Conservation (phyloP, 192 early-diverging fungal genomes). For the Allomyces arbusculus region DNA sequence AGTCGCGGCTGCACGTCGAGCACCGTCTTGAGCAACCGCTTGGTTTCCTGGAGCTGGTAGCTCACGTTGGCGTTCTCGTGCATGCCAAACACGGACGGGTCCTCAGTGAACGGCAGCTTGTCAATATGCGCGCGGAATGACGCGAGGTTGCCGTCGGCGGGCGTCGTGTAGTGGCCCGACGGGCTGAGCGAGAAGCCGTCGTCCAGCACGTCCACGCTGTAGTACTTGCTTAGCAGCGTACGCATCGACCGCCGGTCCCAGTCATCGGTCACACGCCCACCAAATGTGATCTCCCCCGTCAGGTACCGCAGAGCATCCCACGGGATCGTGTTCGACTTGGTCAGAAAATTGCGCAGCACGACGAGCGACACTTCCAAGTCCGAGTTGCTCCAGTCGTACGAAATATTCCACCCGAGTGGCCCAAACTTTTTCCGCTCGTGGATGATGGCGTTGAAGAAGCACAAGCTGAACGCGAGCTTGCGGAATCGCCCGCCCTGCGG, state of each 20-base stretch:
- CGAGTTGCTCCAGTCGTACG: conserved; percentile 95
- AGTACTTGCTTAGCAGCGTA: conserved; percentile 63
- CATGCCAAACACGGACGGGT: conserved; percentile 91
- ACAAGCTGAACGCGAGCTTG: conserved; percentile 58
- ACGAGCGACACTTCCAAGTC: conserved; percentile 77
- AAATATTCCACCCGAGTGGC: conserved; percentile 92
- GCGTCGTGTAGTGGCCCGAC: conserved; percentile 33
- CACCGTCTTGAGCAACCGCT: conserved; percentile 38
- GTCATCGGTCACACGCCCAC: conserved; percentile 86
- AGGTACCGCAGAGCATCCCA: conserved; percentile 85
- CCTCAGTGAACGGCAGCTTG: conserved; percentile 69
- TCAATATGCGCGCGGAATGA: conserved; percentile 79
- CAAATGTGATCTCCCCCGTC: conserved; percentile 76
- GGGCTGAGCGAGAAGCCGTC: conserved; percentile 51
- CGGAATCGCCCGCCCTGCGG: conserved; percentile 71
- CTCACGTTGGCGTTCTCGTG: conserved; percentile 75
- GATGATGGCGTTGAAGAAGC: conserved; percentile 89
- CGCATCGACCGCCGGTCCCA: conserved; percentile 71
- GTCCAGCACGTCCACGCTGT: conserved; percentile 57
- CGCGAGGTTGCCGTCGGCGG: conserved; percentile 65
- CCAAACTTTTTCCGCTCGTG: conserved; percentile 89
- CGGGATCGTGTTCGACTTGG: conserved; percentile 74
- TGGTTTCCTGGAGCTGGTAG: conserved; percentile 54
- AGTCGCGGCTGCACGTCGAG: conserved; percentile 37
- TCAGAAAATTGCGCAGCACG: conserved; percentile 80